Evolutionary conservation across 305 asterid genomes (phyloP), one percentile per base, ranked within the genome.

Genomic region (Andrographis paniculata): DNA sequence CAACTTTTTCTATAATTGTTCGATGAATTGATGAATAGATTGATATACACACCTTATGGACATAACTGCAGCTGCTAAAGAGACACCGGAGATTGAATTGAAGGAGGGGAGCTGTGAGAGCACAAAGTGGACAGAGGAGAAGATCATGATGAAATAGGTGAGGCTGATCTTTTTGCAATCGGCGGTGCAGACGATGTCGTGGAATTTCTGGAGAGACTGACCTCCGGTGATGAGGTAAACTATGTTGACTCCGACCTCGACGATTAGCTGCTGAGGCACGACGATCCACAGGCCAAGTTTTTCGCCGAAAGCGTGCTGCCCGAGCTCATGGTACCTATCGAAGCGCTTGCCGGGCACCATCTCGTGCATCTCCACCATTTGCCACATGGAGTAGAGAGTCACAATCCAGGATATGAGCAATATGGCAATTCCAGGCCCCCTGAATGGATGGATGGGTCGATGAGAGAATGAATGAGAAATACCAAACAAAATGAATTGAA

Each of bases 341-440:
- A 75, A 72, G 40, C 75, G 69, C 45, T 68, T 72, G 9, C 83
- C 79, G 0, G 73, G 71, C 1, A 62, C 66, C 53, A 73, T 58
- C 42, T 77, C 84, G 36, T 77, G 84, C 84, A 77, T 70, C 30
- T 77, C 72, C 16, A 77, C 80, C 80, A 77, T 73, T 55, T 70
- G 78, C 84, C 84, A 77, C 17, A 77, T 17, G 0, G 84, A 63
- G 68, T 70, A 77, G 6, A 77, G 63, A 17, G 84, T 77, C 8
- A 70, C 39, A 0, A 70, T 12, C 84, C 84, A 73, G 0, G 84
- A 77, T 28, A 77, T 0, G 5, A 77, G 37, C 56, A 73, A 1
- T 6, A 63, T 47, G 0, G 74, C 28, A 5, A 79, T 38, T 20
- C 83, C 79, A 4, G 79, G 83, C 27, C 79, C 79, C 83, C 79